Evolutionary conservation across 805 yeast genomes (phyloP).

Genomic region (Allodekkera sacchari): DNA sequence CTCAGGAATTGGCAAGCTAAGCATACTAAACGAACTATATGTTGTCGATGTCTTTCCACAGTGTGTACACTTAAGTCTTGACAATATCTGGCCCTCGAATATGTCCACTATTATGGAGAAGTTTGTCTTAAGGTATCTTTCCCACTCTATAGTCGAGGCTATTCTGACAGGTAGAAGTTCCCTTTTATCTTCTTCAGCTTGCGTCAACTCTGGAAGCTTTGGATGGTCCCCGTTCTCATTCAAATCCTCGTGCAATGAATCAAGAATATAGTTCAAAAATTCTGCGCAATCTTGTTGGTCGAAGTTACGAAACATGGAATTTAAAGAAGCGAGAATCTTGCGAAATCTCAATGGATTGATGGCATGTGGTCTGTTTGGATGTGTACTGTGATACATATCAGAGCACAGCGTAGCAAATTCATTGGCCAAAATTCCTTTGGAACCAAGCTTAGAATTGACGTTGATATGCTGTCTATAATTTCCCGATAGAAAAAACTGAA

Average conservation of each 20-base stretch:
- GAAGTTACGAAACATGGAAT: constrained; percentile 51
- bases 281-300: constrained; percentile 87
- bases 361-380: constrained; percentile 6
- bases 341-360: constrained; percentile 36
- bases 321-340: constrained; percentile 56
- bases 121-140: constrained; percentile 69
- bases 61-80: constrained; percentile 63
- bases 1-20: constrained; percentile 73
- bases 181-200: constrained; percentile 62
- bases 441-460: constrained; percentile 63
- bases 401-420: constrained; percentile 54
- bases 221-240: constrained; percentile 56
- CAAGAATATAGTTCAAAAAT: constrained; percentile 65
- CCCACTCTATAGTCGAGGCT: constrained; percentile 91
- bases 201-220: constrained; percentile 50
- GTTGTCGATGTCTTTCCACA: constrained; percentile 80
- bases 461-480: constrained; percentile 63
- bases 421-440: constrained; percentile 70
- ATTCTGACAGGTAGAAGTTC: constrained; percentile 68
- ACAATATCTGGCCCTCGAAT: constrained; percentile 83
- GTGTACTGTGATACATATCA: constrained; percentile 40
- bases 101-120: constrained; percentile 72
- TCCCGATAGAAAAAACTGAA: constrained; percentile 52
- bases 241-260: constrained; percentile 75
- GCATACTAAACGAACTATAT: constrained; percentile 70